phyloP scores from a whole-genome alignment of 306 rosid species.

The Cicer chorassanicum region DNA sequence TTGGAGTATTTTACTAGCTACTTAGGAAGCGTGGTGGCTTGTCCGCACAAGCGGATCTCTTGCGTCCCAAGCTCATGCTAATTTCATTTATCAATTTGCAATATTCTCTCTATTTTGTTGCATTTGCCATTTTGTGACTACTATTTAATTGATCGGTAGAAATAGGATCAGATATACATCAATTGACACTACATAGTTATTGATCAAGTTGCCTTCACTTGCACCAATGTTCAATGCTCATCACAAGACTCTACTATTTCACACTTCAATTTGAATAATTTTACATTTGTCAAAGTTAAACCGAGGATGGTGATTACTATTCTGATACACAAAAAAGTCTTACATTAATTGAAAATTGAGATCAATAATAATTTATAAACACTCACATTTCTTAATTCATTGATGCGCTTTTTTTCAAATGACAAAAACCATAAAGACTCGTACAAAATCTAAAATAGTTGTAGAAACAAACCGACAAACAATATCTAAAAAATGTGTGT shows the following conservation, averaged over 20 bases:
- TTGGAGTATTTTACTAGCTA: constrained; percentile 32
- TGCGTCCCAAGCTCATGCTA: constrained; percentile 56
- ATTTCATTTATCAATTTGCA: constrained; percentile 32
- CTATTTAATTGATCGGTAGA: constrained; percentile 1
- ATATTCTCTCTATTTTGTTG: constrained; percentile 31
- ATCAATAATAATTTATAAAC: too few relatives aligned
- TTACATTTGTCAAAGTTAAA: constrained; percentile 48
- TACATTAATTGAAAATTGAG: too few relatives aligned
- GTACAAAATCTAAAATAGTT: too few relatives aligned
- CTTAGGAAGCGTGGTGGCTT: constrained; percentile 56
- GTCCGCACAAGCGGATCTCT: constrained; percentile 81
- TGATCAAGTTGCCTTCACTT: background rate
- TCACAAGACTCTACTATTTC: constrained; percentile 8
- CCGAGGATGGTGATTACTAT: constrained; percentile 17
- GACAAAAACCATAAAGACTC: too few relatives aligned
- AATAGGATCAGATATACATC: background rate
- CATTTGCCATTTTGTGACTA: constrained; percentile 32
- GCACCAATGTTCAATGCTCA: constrained; percentile 26
- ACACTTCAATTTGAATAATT: constrained; percentile 6
- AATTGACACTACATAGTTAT: constrained; percentile 7
- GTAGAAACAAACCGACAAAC: too few relatives aligned
- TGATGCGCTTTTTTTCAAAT: too few relatives aligned
- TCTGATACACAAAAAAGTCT: too few relatives aligned
- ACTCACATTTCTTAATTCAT: too few relatives aligned
- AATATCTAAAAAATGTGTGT: too few relatives aligned